Percentiles rank a stretch among this genome's conserved stretches.
These are phyloP conservation scores for Rhizophagus prolifer DNA, from an alignment of 192 early-diverging fungal species.

Conservation along the genomic window DNA sequence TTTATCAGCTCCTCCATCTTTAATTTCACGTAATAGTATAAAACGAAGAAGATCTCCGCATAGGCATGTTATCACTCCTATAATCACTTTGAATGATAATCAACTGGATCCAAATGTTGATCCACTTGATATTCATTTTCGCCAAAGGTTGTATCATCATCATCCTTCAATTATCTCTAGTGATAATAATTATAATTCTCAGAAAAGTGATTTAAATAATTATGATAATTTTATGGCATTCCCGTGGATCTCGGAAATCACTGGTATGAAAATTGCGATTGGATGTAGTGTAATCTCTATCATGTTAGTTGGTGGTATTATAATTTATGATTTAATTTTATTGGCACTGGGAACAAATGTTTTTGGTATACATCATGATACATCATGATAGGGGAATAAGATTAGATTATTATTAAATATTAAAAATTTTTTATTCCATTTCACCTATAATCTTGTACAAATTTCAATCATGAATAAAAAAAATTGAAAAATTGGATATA, in stretches of 20 bases:
- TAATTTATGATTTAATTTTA: slow-evolving; percentile 54
- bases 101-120: not conserved
- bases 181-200: not conserved
- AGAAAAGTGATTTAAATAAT: slow-evolving; percentile 29
- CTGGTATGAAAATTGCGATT: slow-evolving; percentile 34
- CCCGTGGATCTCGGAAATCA: slow-evolving; percentile 5
- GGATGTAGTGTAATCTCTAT: slow-evolving; percentile 34
- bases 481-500: too few species aligned
- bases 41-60: slow-evolving; percentile 7
- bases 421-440: too few species aligned
- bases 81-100: not conserved
- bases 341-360: slow-evolving; percentile 47
- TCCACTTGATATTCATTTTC: not conserved
- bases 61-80: not conserved
- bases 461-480: too few species aligned
- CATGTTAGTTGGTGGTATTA: slow-evolving; percentile 43
- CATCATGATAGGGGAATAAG: not conserved
- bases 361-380: not conserved
- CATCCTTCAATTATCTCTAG: not conserved
- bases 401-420: too few species aligned
- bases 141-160: not conserved
- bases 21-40: not conserved
- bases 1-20: not conserved
- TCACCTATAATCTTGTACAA: too few species aligned
- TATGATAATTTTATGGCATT: slow-evolving; percentile 31